Evolutionary conservation across 306 rosid species (phyloP).

Genomic region (Prunus kanzakura): DNA sequence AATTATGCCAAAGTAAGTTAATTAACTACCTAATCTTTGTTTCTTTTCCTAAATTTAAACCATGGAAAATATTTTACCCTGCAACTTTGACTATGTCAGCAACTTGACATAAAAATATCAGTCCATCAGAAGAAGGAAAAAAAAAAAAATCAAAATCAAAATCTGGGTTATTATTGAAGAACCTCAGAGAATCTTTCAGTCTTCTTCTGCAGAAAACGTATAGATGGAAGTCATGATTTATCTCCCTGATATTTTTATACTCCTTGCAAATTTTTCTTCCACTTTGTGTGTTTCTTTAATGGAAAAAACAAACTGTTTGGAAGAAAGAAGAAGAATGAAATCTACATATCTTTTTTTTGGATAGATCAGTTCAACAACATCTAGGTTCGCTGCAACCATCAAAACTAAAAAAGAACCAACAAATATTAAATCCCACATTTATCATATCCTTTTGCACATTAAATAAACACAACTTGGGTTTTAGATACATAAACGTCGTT

Average conservation of each 20-base stretch:
- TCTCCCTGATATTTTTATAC: not conserved
- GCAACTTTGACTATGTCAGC: conserved; percentile 26
- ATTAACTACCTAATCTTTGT: not conserved
- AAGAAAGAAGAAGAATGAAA: conserved; percentile 10
- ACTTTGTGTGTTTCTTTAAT: not conserved
- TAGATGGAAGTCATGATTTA: conserved; percentile 15
- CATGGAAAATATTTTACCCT: not conserved
- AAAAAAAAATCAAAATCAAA: not conserved
- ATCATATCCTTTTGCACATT: not conserved
- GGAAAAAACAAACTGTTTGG: not conserved
- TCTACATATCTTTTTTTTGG: not conserved
- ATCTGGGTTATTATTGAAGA: conserved; percentile 17
- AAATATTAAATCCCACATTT: conserved; percentile 9
- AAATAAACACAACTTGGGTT: not conserved
- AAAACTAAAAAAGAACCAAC: conserved; percentile 26
- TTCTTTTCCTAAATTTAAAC: not conserved
- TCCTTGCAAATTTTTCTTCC: not conserved
- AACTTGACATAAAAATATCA: not conserved
- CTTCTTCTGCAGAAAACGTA: conserved; percentile 2
- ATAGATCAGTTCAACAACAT: conserved; percentile 64
- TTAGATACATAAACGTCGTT: conserved; percentile 10
- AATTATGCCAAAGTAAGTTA: not conserved
- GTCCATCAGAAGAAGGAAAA: not conserved
- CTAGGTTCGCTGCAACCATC: conserved; percentile 60
- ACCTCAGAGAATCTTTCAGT: conserved; percentile 30